A percentile compares a stretch with the other conserved stretches of the same genome.
Evolutionary conservation across 179 eudicot genomes (phyloP).

Genomic region (Drosera spatulata): DNA sequence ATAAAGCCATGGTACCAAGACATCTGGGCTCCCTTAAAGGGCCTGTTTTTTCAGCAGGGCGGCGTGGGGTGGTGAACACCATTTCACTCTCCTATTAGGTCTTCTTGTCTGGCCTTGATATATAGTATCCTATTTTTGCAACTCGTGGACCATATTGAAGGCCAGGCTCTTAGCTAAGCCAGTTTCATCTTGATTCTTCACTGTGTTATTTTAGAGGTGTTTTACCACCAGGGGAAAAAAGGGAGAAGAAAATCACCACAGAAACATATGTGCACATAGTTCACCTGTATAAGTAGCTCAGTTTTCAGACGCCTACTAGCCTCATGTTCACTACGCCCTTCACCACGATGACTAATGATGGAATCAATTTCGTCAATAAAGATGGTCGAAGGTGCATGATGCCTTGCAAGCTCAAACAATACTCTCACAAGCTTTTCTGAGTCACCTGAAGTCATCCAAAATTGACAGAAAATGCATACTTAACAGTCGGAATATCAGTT

Average conservation of each 20-base stretch:
- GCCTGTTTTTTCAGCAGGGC: no score
- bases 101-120: no score
- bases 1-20: no score
- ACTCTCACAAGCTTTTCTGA: constrained; percentile 92
- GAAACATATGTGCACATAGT: no score
- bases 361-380: constrained; percentile 99
- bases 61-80: no score
- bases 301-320: constrained; percentile 97
- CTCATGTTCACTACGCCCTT: constrained; percentile 98
- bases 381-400: constrained; percentile 98
- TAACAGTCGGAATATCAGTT: no score
- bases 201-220: not conserved
- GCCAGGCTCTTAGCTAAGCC: no score
- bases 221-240: not conserved
- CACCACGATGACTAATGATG: constrained; percentile 96
- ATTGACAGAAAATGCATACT: not conserved
- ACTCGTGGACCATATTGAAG: no score
- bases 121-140: no score
- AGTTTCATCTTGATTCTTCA: no score
- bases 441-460: constrained; percentile 48
- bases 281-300: constrained; percentile 68
- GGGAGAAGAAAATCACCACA: constrained; percentile 26
- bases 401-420: constrained; percentile 96
- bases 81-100: no score
- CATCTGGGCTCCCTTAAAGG: no score